Base-by-base conservation (phyloP, 257 asterid species). In the Nicotiana otophora region DNA sequence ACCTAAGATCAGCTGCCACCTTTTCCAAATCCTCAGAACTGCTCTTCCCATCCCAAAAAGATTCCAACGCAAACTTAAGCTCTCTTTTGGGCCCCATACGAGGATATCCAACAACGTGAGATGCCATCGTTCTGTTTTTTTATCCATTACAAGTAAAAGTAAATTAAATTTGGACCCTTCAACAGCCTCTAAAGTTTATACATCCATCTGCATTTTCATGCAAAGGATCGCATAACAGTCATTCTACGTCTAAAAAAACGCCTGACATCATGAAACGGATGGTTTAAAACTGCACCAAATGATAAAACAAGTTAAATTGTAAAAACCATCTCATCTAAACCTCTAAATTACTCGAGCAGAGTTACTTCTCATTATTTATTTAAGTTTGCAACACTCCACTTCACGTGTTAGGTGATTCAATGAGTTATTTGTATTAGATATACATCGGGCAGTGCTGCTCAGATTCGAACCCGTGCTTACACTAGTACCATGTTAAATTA, bases 81-180 rank as follows among this genome's bases (percentile, higher is more conserved):
- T 89, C 92, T 85, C 92, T 89, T 82, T 89, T 89, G 4, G 91
- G 91, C 78, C 92, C 92, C 90, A 89, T 85, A 62, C 91, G 92
- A 62, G 92, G 91, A 79, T 88, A 89, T 85, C 92, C 92, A 81
- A 88, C 92, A 72, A 86, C 77, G 68, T 88, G 92, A 63, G 92
- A 89, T 10, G 92, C 91, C 92, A 89, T 89, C 36, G 67, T 83
- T 84, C 91, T 88, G 88, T 34, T 84, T 34, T 9, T 82, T 34
- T 3, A 75, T 33, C 33, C 81, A 57, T 74, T 5, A 26, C 63
- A 81, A 81, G 7, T 9, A 51, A 75, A 74, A 48, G 63, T 26
- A 74, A 74, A 48, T 51, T 46, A 48, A 48, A 42, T 10, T 68
- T 4, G 5, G n/a, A 70, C 20, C 12, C 23, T 72, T 72, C 36